Conservation (phyloP, 1,139 yeast genomes). For the Wickerhamiella infanticola region DNA sequence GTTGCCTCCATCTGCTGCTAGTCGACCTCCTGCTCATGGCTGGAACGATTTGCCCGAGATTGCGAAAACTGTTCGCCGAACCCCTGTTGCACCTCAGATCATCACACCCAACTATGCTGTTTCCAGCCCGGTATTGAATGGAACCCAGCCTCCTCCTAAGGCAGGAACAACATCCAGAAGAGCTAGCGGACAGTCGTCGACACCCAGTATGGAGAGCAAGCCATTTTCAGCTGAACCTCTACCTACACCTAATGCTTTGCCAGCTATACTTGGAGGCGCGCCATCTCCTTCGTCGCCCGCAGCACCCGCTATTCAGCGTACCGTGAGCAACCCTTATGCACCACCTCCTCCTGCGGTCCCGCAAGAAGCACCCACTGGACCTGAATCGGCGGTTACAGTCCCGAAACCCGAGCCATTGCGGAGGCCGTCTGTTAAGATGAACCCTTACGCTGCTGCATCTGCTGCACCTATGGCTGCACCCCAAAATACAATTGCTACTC, state of each 20-base stretch:
- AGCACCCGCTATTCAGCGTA: conserved; percentile 15
- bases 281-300: conserved; percentile 14
- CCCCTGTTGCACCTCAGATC: conserved; percentile 9
- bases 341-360: conserved; percentile 10
- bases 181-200: conserved; percentile 1
- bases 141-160: conserved; percentile 9
- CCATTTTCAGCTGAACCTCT: conserved; percentile 5
- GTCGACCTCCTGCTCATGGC: conserved; percentile 9
- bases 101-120: conserved; percentile 4
- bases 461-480: not conserved
- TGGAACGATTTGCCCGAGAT: conserved; percentile 16
- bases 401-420: conserved; percentile 31
- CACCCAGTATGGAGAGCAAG: conserved; percentile 7
- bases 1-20: not conserved
- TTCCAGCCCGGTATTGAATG: conserved; percentile 4
- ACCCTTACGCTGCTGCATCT: not conserved
- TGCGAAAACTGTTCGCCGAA: conserved; percentile 5
- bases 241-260: not conserved
- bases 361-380: conserved; percentile 9
- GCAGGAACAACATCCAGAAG: conserved; percentile 1
- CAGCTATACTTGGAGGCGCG: conserved; percentile 7
- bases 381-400: conserved; percentile 25
- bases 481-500: no score
- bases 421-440: conserved; percentile 14
- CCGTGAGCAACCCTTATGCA: conserved; percentile 26